These are phyloP conservation scores for Dicorynia guianensis DNA, from an alignment of 306 rosid genomes.

Conservation along the genomic window DNA sequence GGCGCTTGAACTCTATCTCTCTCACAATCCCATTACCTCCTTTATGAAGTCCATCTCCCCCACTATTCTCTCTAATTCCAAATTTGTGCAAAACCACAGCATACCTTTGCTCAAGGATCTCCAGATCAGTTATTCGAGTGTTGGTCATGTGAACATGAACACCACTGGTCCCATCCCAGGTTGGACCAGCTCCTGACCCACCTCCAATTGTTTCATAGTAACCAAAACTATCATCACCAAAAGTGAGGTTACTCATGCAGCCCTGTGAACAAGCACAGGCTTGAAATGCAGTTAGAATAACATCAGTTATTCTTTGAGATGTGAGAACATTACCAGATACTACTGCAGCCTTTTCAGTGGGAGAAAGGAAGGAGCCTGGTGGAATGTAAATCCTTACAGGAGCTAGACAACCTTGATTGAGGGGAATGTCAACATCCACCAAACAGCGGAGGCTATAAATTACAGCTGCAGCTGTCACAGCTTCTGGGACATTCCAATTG, in stretches of 20 bases:
- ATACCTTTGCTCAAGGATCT: conserved; percentile 91
- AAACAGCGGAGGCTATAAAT: conserved; percentile 88
- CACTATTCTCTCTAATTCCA: conserved; percentile 78
- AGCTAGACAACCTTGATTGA: conserved; percentile 97
- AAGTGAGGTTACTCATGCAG: conserved; percentile 96
- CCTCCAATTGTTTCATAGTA: conserved; percentile 96
- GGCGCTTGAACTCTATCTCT: conserved; percentile 86
- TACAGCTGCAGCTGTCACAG: conserved; percentile 95
- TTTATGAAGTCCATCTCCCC: conserved; percentile 75
- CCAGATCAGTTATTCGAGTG: conserved; percentile 93
- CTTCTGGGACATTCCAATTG: conserved; percentile 96
- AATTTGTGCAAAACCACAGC: conserved; percentile 84
- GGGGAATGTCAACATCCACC: conserved; percentile 93
- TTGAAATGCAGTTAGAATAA: conserved; percentile 85
- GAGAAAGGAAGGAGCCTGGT: conserved; percentile 89
- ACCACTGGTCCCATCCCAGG: conserved; percentile 95
- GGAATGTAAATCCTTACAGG: conserved; percentile 92
- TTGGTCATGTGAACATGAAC: conserved; percentile 97
- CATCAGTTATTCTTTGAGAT: conserved; percentile 94
- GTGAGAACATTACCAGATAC: conserved; percentile 96
- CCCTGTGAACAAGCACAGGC: conserved; percentile 99
- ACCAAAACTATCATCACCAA: conserved; percentile 92
- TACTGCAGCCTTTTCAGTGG: conserved; percentile 88
- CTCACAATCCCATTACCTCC: conserved; percentile 92
- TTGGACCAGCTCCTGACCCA: no score